phyloP scores from a whole-genome alignment of 306 rosid genomes.

The Trichosanthes cucumerina region DNA sequence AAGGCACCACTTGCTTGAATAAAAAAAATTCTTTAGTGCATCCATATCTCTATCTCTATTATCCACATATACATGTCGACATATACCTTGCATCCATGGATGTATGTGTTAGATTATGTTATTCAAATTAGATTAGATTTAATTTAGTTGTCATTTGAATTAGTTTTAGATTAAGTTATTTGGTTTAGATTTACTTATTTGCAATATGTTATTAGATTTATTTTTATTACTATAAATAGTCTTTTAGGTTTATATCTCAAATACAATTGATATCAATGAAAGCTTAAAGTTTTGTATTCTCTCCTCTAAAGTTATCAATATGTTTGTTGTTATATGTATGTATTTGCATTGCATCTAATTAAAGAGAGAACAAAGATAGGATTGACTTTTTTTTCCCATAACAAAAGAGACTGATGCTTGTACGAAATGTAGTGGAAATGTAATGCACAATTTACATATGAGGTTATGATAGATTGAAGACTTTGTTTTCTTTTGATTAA shows the following conservation, averaged over 20 bases:
- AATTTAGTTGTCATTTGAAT: too few species aligned
- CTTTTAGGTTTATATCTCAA: too few species aligned
- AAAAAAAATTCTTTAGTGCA: not conserved
- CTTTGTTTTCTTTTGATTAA: not conserved
- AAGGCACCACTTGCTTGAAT: not conserved
- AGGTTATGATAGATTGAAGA: not conserved
- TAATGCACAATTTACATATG: not conserved
- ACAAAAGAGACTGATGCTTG: not conserved
- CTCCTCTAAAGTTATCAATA: too few species aligned
- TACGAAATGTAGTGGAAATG: not conserved
- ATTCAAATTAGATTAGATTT: too few species aligned
- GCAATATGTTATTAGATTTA: too few species aligned
- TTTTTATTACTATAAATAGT: too few species aligned
- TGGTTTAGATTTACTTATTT: too few species aligned
- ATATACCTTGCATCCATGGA: not conserved
- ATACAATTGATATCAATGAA: too few species aligned
- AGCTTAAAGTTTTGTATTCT: too few species aligned
- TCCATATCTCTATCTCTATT: constrained; percentile 4
- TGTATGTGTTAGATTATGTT: too few species aligned
- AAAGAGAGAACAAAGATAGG: not conserved
- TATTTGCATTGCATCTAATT: not conserved
- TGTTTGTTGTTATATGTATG: too few species aligned
- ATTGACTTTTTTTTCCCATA: not conserved
- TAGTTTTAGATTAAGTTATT: too few species aligned
- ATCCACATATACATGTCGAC: not conserved